Base-by-base conservation (phyloP, 768 basidiomycete species). In the Hydnomerulius pinastri region DNA sequence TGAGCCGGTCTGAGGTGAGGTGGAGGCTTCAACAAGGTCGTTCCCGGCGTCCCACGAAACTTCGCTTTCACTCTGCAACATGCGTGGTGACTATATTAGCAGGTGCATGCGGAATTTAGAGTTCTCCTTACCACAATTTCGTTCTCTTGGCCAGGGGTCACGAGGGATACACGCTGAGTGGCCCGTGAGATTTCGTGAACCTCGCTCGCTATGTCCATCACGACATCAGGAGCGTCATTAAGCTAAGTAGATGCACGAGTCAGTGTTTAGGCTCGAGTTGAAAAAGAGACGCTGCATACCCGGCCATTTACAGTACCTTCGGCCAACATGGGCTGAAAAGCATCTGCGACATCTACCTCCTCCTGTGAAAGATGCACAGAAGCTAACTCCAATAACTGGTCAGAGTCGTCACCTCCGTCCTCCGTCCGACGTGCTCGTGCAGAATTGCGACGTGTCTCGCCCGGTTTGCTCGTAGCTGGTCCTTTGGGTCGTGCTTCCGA, bases 301-400 rank as follows among this genome's bases (percentile, higher is more conserved):
- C 23, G n/a, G 28, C 12, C 15, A n/a, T 18, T 33, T 43, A 33
- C 12, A 15, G 24, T 25, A 27, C 18, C 20, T 44, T 28, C n/a
- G 24, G 38, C 9, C 1, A 25, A n/a, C 24, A 33, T 27, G 24
- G 21, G 18, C 21, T 37, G 36, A 3, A 17, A 8, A 11, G 21
- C 37, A 28, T 15, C 24, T 24, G 45, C 40, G 13, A 25, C 39
- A 4, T 13, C 13, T 2, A 10, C 39, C 30, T 50, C 54, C 27
- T 32, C 13, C 32, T 10, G 39, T 8, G 50, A 57, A n/a, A 64
- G 48, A 35, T 65, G 61, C 20, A 66, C 59, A 13, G 59, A 60
- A 32, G 55, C 64, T n/a, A 65, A 53, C 9, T 61, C 53, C 45
- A 65, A 48, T 37, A 63, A 43, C 43, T 41, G 13, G 37, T 62